Base-by-base conservation (phyloP, 2,329 filamentous ascomycete genomes). In the Venturia carpophila region DNA sequence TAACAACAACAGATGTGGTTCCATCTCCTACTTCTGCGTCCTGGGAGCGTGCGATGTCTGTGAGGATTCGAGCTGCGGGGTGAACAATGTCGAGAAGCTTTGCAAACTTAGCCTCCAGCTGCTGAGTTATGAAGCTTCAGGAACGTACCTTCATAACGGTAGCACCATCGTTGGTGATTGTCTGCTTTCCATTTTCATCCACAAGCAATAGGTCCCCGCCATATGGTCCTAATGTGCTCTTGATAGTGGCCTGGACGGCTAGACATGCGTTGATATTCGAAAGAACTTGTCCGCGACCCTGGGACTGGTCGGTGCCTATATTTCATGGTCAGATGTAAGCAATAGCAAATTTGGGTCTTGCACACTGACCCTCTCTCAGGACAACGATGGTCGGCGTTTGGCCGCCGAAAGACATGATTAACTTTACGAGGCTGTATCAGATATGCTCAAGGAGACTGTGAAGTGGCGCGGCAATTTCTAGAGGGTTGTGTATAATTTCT, bases 191-290 rank as follows among this genome's bases (percentile, higher is more conserved):
- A 82, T 97, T 97, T 77, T 87, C 88, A 78, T 97, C 94, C 65
- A 97, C 93, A 79, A 99, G 88, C 76, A 99, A 83, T 75, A 97
- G 80, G 79, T 99, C 94, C 73, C 94, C 94, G 75, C 94, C 94
- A 79, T 97, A 99, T 42, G 94, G 94, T 49, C 94, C 94, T 43
- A 99, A 84, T 24, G 94, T 99, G 73, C 89, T 91, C 81, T 96
- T 95, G 80, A 99, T 93, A 67, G 93, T 97, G 62, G 88, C 85
- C 80, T 99, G 94, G 49, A 99, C 92, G 30, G 94, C 93, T 72
- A 97, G 83, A 78, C 94, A 99, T 70, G 94, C 94, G 81, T 96
- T 97, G 81, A 99, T 97, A 79, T 99, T 99, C 72, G 93, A 95
- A 73, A 99, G 80, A 73, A 99, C 89, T 80, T 99, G 94, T 65